Percentiles rank a stretch among this genome's conserved stretches.
Conservation (phyloP, 495 filamentous ascomycete species). For the Trichoderma virens region DNA sequence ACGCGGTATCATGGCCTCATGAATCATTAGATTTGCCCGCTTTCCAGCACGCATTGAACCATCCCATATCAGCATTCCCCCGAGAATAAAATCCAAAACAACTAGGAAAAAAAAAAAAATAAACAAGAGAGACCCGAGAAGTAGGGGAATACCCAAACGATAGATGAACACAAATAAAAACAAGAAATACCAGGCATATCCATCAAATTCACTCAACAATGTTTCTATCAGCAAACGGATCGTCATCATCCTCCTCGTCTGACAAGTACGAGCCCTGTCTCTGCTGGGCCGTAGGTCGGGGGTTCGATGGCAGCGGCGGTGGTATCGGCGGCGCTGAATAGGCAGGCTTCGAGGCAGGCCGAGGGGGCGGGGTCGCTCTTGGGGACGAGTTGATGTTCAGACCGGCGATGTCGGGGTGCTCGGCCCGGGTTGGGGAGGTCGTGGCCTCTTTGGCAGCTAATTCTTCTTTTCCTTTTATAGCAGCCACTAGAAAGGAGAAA, state of each 20-base stretch:
- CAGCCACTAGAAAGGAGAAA: constrained; percentile 31
- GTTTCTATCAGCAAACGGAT: constrained; percentile 74
- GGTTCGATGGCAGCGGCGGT: constrained; percentile 21
- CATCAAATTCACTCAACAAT: constrained; percentile 44
- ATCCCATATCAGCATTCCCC: background rate
- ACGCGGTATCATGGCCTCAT: background rate
- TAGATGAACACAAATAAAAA: background rate
- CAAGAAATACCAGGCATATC: background rate
- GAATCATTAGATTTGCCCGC: constrained; percentile 1
- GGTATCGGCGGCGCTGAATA: background rate
- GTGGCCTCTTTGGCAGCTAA: constrained; percentile 28
- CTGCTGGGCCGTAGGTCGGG: constrained; percentile 17
- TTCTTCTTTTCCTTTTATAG: constrained; percentile 40
- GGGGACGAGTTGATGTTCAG: constrained; percentile 29
- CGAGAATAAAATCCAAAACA: background rate
- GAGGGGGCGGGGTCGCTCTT: constrained; percentile 34
- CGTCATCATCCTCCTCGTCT: constrained; percentile 54
- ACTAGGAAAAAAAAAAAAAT: too few relatives aligned
- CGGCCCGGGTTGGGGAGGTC: constrained; percentile 18
- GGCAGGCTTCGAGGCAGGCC: constrained; percentile 33
- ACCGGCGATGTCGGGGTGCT: constrained; percentile 27
- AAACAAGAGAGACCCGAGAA: too few relatives aligned
- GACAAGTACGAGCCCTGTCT: constrained; percentile 8
- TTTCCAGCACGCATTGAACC: background rate
- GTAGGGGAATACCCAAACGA: too few relatives aligned